phyloP scores from a whole-genome alignment of 1,284 basidiomycete genomes.

The Porphyrellus sp. region DNA sequence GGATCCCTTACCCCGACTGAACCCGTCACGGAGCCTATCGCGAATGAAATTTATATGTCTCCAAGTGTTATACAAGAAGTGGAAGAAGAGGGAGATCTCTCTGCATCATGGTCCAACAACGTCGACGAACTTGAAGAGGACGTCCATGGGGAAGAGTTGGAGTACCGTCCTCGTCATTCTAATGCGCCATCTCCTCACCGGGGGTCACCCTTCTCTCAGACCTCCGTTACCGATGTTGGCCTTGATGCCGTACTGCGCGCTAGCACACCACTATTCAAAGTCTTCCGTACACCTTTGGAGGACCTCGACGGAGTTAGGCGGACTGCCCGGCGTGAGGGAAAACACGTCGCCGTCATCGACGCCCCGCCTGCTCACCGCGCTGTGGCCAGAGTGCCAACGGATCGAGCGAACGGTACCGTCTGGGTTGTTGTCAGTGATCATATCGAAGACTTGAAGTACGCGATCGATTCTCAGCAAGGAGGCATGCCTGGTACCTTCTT shows the following conservation, averaged over 20 bases:
- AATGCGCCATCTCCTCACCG: conserved; percentile 24
- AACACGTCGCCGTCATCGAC: conserved; percentile 32
- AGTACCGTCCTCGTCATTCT: conserved; percentile 17
- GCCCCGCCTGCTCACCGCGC: conserved; percentile 28
- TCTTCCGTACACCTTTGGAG: conserved; percentile 34
- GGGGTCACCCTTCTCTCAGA: conserved; percentile 31
- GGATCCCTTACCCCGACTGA: conserved; percentile 33
- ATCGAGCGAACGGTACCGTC: conserved; percentile 22
- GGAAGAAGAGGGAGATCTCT: conserved; percentile 7
- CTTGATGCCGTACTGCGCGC: conserved; percentile 29
- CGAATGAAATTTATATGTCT: neutral
- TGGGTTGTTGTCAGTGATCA: conserved; percentile 36
- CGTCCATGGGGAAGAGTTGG: conserved; percentile 11
- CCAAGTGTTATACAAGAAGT: conserved; percentile 12
- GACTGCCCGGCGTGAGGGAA: conserved; percentile 32
- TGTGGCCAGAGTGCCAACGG: conserved; percentile 17
- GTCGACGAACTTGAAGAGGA: conserved; percentile 12
- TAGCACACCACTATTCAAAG: conserved; percentile 36
- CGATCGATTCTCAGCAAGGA: conserved; percentile 32
- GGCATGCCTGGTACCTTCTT: conserved; percentile 34
- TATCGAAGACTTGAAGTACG: conserved; percentile 34
- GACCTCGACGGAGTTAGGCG: conserved; percentile 26
- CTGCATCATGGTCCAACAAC: conserved; percentile 7
- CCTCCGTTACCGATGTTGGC: conserved; percentile 23
- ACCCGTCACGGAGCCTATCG: conserved; percentile 25